phyloP scores from a whole-genome alignment of 108 stramenopile species.

The Ochromonas danica region DNA sequence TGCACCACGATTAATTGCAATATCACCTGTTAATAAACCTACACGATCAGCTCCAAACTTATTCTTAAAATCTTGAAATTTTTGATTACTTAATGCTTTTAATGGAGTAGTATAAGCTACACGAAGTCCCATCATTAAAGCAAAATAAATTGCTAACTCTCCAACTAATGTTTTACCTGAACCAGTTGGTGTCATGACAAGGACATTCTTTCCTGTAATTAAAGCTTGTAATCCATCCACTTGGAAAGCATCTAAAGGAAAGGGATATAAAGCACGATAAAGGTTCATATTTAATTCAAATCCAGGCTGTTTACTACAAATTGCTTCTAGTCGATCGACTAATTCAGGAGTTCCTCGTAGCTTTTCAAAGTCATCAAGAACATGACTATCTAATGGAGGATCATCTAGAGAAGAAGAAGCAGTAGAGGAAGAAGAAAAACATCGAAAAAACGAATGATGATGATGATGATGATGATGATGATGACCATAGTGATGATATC shows the following conservation, averaged over 20 bases:
- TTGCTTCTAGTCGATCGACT: background rate
- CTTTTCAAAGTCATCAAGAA: background rate
- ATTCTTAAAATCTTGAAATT: slow-evolving; percentile 75
- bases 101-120: slow-evolving; percentile 87
- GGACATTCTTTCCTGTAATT: slow-evolving; percentile 68
- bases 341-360: background rate
- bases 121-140: slow-evolving; percentile 59
- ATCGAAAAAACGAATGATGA: too few species aligned
- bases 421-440: too few species aligned
- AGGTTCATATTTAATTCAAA: background rate
- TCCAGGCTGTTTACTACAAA: background rate
- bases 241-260: slow-evolving; percentile 55
- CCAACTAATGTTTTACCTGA: slow-evolving; percentile 78
- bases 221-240: slow-evolving; percentile 41
- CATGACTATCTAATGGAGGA: too few species aligned
- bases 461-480: too few species aligned
- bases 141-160: slow-evolving; percentile 75
- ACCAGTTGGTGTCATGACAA: slow-evolving; percentile 87
- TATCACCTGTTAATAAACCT: slow-evolving; percentile 73
- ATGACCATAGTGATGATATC: too few species aligned
- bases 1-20: slow-evolving; percentile 74
- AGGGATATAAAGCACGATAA: slow-evolving; percentile 34
- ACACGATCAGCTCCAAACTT: slow-evolving; percentile 70
- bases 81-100: slow-evolving; percentile 91
- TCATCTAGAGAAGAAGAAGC: too few species aligned